Base-by-base conservation (phyloP, 108 stramenopile genomes). In the Halocafeteria seosinensis region DNA sequence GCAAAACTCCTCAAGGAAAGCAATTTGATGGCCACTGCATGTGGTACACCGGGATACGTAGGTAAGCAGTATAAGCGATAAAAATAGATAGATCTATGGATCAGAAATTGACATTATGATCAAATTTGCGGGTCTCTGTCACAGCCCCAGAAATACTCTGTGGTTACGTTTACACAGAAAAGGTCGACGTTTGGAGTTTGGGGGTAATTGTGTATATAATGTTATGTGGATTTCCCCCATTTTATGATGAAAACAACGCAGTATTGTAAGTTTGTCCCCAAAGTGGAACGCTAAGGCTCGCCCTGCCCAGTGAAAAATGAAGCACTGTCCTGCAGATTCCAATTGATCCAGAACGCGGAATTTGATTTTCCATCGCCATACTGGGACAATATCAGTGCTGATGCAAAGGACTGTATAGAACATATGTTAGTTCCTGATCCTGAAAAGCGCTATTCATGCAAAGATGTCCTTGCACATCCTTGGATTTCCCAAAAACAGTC, bases 181-280 rank as follows among this genome's bases (percentile, higher is more conserved):
- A 92, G 67, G 82, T 84, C 6, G 98, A 99, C 71, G 78, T 97
- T 30, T 97, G 87, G 80, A 83, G 81, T 35, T 68, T 97, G 25
- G 98, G 98, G 26, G 87, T 97, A 37, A 94, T 94, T 2, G 58
- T 85, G 37, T 97, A 94, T 77, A 92, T 95, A 61, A 64, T 99
- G 38, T 75, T 99, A 3, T 94, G 88, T 66, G 95, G 98, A 31
- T 98, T 91, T 64, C 92, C 92, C 8, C 95, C 95, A 31, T 94
- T 98, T 71, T 91, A 90, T 66, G 90, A 90, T 31, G 87, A 88
- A 34, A 87, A 85, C 26, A 90, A 93, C 36, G 73, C 29, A 21
- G 2, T 35, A 21, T 35, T 59, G 17, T 59, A n/a, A n/a, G n/a
- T n/a, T n/a, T n/a, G n/a, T n/a, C n/a, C n/a, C n/a, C n/a, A n/a